phyloP scores from a whole-genome alignment of 305 asterid species.

The Fraxinus dipetala region DNA sequence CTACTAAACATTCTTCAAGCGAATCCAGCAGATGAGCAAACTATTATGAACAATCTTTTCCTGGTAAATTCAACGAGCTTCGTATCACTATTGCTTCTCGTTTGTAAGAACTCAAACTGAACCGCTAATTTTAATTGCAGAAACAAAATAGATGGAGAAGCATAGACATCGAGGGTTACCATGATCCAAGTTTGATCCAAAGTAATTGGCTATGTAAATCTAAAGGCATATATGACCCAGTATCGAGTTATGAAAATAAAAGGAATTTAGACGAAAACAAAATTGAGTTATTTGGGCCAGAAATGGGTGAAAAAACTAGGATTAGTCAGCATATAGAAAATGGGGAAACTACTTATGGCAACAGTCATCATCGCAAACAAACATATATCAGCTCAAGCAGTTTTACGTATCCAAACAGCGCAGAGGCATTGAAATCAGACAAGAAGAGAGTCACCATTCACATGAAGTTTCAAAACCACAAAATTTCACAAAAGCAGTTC shows the following conservation, averaged over 20 bases:
- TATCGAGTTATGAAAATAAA: constrained; percentile 35
- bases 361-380: constrained; percentile 24
- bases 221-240: constrained; percentile 42
- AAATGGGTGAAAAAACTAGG: not conserved
- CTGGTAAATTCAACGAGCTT: not conserved
- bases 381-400: constrained; percentile 33
- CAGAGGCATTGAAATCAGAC: constrained; percentile 28
- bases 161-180: constrained; percentile 41
- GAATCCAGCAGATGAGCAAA: constrained; percentile 18
- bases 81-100: not conserved
- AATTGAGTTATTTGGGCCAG: not conserved
- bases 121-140: constrained; percentile 25
- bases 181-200: constrained; percentile 34
- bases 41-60: not conserved
- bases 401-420: constrained; percentile 18
- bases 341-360: constrained; percentile 4
- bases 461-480: constrained; percentile 29
- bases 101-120: not conserved
- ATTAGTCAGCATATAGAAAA: not conserved
- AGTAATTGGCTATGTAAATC: constrained; percentile 28
- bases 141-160: constrained; percentile 49
- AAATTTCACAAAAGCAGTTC: constrained; percentile 31
- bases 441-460: constrained; percentile 79
- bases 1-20: constrained; percentile 49
- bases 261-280: constrained; percentile 18